Evolutionary conservation across 2,329 filamentous ascomycete species (phyloP).

Genomic region (Xylariaceae sp.): DNA sequence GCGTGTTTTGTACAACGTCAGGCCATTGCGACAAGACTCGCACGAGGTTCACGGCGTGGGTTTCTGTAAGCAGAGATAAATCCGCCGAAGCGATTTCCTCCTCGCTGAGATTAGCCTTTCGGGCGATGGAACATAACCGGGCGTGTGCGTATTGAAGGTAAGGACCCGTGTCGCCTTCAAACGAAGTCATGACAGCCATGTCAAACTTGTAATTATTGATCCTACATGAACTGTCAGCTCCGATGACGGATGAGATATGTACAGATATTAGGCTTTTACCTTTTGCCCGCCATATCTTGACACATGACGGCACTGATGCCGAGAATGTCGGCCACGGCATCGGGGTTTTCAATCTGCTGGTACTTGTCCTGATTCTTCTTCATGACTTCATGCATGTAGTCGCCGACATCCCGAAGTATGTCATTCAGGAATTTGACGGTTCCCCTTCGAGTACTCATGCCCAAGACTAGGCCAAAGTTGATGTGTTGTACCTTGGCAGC

Average conservation of each 20-base stretch:
- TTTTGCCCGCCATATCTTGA: conserved; percentile 96
- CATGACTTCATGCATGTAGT: conserved; percentile 99
- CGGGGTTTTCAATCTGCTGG: conserved; percentile 83
- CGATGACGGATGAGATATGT: conserved; percentile 46
- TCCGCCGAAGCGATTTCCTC: conserved; percentile 57
- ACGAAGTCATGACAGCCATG: conserved; percentile 73
- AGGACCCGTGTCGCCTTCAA: conserved; percentile 75
- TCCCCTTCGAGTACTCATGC: conserved; percentile 73
- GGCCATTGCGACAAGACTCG: conserved; percentile 84
- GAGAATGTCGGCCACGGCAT: conserved; percentile 80
- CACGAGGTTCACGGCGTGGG: conserved; percentile 64
- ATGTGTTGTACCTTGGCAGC: conserved; percentile 73
- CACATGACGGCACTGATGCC: conserved; percentile 97
- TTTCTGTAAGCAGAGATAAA: conserved; percentile 64
- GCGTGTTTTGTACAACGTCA: conserved; percentile 81
- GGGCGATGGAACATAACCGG: conserved; percentile 58
- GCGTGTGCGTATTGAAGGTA: conserved; percentile 76
- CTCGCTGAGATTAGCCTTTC: conserved; percentile 39
- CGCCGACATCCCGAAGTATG: conserved; percentile 78
- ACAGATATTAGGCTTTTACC: conserved; percentile 53
- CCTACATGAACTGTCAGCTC: conserved; percentile 40
- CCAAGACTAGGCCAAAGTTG: conserved; percentile 75
- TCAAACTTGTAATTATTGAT: conserved; percentile 65
- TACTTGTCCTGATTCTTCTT: conserved; percentile 89
- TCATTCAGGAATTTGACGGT: conserved; percentile 68